Base-by-base conservation (phyloP, 495 filamentous ascomycete species). In the Podospora appendiculata region DNA sequence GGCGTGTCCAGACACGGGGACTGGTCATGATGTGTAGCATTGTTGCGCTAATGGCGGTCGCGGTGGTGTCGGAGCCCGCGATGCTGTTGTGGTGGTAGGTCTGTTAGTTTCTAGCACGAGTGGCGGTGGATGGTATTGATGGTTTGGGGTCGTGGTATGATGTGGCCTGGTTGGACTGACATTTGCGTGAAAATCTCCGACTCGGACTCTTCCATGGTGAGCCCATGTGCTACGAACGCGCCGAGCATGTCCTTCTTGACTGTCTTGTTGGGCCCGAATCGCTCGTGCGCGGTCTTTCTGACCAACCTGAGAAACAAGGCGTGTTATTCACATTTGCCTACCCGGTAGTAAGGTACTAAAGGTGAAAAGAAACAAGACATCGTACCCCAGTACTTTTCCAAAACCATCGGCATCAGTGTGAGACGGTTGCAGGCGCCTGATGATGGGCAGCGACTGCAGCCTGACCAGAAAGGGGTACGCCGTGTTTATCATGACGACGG, bases 41-140 rank as follows among this genome's bases (percentile, higher is more conserved):
- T 43, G 79, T 67, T 2, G 70, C 68, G 50, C 79, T 75, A 57
- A 86, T 76, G 17, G 79, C 70, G 5, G 83, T 81, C 0, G 79
- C 80, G 0, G 81, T 81, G 4, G 83, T 83, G 55, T 87, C 83
- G 25, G 75, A 74, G 8, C 83, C 83, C 0, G 61, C 69, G 6
- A 60, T 55, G 54, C 33, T 61, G 48, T 66, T 60, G 10, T 67
- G 66, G 41, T 13, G 13, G 16, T 42, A 8, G 16, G 41, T 13
- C 3, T 5, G 41, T 42, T 8, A 16, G 41, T 17, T 40, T 40
- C 2, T 3, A 8, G 41, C 14, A 42, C 14, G 13, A 18, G 41
- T 10, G 16, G 16, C 4, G 41, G 8, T 10, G 41, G 41, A 12
- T 38, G 36, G n/a, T n/a, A n/a, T n/a, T n/a, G n/a, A n/a, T n/a